Evolutionary conservation across 2,329 filamentous ascomycete genomes (phyloP), one percentile per base, ranked within the genome.

Genomic region (Fusarium concolor): DNA sequence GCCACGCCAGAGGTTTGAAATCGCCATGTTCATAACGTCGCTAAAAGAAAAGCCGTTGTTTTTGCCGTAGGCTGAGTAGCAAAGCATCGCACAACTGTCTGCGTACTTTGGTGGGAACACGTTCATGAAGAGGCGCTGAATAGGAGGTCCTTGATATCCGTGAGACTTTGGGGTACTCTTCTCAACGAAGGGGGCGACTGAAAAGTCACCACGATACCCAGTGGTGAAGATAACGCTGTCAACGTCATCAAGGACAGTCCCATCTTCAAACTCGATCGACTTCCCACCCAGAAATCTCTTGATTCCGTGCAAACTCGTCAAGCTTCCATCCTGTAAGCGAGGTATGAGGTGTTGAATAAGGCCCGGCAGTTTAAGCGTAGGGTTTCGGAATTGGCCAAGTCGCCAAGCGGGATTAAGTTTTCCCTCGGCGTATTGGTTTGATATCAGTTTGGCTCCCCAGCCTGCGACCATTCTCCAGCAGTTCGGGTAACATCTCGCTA

Each of bases 11-110:
- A 65, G 37, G 10, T 67, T 67, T 0, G 64, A 68, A 0, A 67
- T 67, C 0, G 64, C 64, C 47, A 67, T 68, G n/a, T 63, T 67
- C 47, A 68, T 67, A 1, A 67, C 64, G 2, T 67, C 64, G 39
- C 64, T 67, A 5, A 67, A 67, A 2, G 64, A 67, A 4, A 67
- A 67, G 1, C 64, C 64, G 2, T 67, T 67, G 10, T 51, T 68
- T 1, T 67, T 67, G 3, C 64, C 64, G 17, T 59, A 67, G 0
- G 63, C 63, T 0, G 64, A 67, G 43, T 67, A 67, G 4, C 64
- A 67, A 2, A 67, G 63, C 47, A 67, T 57, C 0, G 41, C 64
- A 2, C 63, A 67, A 7, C 52, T 67, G 2, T 67, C 51, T 2
- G 64, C 57, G 6, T 67, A 59, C 5, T 67, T 67, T 0, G 64